These are phyloP conservation scores for Arthromyces matolae DNA, from an alignment of 768 basidiomycete species.

Conservation along the genomic window DNA sequence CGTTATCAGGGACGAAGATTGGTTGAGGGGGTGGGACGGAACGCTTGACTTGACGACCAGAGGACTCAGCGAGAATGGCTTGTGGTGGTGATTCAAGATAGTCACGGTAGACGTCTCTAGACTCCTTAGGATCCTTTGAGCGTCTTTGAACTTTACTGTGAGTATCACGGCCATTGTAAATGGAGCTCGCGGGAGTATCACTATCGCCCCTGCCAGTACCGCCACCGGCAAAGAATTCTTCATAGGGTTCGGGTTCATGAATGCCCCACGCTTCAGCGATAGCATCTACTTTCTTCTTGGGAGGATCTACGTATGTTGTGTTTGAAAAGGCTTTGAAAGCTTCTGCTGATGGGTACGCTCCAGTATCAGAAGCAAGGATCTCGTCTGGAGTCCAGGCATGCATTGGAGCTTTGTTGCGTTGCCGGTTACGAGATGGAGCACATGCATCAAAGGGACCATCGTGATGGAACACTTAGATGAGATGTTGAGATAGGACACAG, in stretches of 20 bases:
- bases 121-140: constrained; percentile 49
- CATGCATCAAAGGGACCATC: constrained; percentile 92
- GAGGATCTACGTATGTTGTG: constrained; percentile 48
- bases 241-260: constrained; percentile 87
- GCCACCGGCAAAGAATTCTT: constrained; percentile 85
- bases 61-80: constrained; percentile 15
- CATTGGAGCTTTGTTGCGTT: constrained; percentile 78
- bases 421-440: constrained; percentile 83
- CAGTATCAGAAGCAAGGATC: constrained; percentile 33
- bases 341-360: constrained; percentile 52
- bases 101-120: too few species aligned
- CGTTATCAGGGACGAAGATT: constrained; percentile 63
- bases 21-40: constrained; percentile 77
- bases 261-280: constrained; percentile 93
- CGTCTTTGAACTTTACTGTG: constrained; percentile 34
- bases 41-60: constrained; percentile 40
- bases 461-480: constrained; percentile 76
- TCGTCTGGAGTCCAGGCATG: constrained; percentile 63
- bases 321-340: constrained; percentile 46
- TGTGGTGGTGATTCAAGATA: constrained; percentile 36
- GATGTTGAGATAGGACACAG: constrained; percentile 7
- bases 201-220: constrained; percentile 46
- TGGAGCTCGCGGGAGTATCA: constrained; percentile 63
- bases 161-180: constrained; percentile 62
- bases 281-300: constrained; percentile 85